Evolutionary conservation across 177 flowering plant species (phyloP), one percentile per base, ranked within the genome.

Genomic region (Telopea speciosissima): DNA sequence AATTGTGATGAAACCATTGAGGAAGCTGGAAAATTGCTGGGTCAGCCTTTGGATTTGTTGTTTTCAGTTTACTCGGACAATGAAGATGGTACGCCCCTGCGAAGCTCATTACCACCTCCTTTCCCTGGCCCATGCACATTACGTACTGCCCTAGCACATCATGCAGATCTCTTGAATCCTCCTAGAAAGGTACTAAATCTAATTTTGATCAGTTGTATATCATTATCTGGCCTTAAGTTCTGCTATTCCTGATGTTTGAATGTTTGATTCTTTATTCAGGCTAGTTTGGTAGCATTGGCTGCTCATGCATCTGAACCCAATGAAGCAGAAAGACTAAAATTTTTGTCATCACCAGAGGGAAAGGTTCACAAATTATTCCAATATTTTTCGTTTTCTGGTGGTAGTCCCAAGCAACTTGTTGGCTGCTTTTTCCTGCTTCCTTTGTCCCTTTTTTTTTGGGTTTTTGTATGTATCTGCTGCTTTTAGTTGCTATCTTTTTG

Each of bases 281-380:
- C 99, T 80, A 87, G 97, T 71, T 79, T 94, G 73, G 63, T 86
- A 81, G 97, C 97, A 68, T 82, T 94, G 75, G 92, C 97, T 74
- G 91, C 97, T 42, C 89, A 92, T 88, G 93, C 97, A 68, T 76
- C 82, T 81, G 89, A 89, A 58, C 87, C 89, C 21, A 74, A 72
- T 77, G 97, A 94, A 70, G 92, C 89, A 44, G 97, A 90, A 13
- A 80, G 81, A 74, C 82, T 94, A 1, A 90, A 80, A 72, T 81
- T 76, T 77, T 73, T 94, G 62, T 73, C 97, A 70, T 92, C 97
- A 14, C 93, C 97, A 60, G 78, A 76, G 76, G 97, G 97, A 52
- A 94, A 94, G 97, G 98, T 91, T 26, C 33, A 28, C 9, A 59
- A 13, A 19, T 68, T 14, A 28, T 49, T 72, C 25, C 5, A 26